Percentiles rank a stretch among this genome's conserved stretches.
Evolutionary conservation across 129 eudicot species (phyloP).

Genomic region (Solidago caesia): DNA sequence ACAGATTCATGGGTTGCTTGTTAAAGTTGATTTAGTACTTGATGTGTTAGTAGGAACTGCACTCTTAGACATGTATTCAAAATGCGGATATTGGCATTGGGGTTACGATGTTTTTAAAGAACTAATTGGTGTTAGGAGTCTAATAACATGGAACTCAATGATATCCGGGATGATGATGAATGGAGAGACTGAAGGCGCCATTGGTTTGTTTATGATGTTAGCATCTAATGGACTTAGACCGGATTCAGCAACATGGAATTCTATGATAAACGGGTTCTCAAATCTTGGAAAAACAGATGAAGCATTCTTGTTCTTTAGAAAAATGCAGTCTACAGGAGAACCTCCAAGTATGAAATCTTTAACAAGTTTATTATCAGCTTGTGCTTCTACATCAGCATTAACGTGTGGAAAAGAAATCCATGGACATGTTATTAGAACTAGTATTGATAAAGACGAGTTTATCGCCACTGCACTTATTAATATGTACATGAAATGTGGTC

Average conservation of each 20-base stretch:
- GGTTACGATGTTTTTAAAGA: conserved; percentile 54
- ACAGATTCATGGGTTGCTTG: conserved; percentile 60
- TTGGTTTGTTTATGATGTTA: conserved; percentile 51
- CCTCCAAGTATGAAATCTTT: conserved; percentile 43
- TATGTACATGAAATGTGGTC: conserved; percentile 86
- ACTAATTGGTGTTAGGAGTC: conserved; percentile 41
- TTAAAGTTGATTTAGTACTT: conserved; percentile 34
- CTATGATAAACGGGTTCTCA: conserved; percentile 73
- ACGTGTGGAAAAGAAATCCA: conserved; percentile 66
- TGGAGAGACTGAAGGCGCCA: conserved; percentile 53
- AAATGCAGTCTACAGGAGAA: conserved; percentile 44
- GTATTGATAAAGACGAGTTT: conserved; percentile 49
- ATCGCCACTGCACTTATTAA: conserved; percentile 62
- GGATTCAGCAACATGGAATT: conserved; percentile 89
- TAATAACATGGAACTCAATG: conserved; percentile 84
- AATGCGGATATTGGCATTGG: conserved; percentile 64
- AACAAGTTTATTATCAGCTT: conserved; percentile 64
- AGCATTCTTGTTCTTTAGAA: conserved; percentile 60
- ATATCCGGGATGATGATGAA: conserved; percentile 73
- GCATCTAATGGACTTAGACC: conserved; percentile 52
- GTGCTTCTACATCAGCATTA: conserved; percentile 46
- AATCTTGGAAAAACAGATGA: conserved; percentile 50
- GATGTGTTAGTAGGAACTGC: conserved; percentile 65
- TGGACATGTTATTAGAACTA: conserved; percentile 45
- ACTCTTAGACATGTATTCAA: conserved; percentile 73